Conservation (phyloP, 2,329 filamentous ascomycete genomes). For the Fusarium musae region DNA sequence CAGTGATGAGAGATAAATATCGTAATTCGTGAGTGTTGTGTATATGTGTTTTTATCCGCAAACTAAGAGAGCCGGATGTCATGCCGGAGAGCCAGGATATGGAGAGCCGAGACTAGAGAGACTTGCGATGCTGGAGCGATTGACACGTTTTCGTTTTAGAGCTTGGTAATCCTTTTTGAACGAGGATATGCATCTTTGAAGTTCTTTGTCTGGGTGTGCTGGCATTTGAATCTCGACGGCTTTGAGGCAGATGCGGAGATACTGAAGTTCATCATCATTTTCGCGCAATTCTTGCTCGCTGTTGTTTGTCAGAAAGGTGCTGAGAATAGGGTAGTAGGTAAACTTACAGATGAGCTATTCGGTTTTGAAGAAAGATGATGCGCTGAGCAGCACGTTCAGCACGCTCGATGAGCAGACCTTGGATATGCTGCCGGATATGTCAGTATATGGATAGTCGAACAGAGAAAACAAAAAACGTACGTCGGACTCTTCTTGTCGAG, state of each 20-base stretch:
- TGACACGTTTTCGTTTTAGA: constrained; percentile 59
- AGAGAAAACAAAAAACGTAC: constrained; percentile 50
- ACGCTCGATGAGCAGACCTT: constrained; percentile 67
- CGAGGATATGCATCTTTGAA: constrained; percentile 67
- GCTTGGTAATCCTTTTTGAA: constrained; percentile 69
- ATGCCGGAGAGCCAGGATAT: constrained; percentile 40
- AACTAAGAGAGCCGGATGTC: constrained; percentile 9
- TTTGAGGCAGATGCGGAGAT: constrained; percentile 70
- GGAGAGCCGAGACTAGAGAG: constrained; percentile 44
- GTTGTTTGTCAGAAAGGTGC: constrained; percentile 22
- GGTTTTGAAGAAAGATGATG: constrained; percentile 69
- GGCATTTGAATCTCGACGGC: constrained; percentile 70
- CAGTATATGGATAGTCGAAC: constrained; percentile 33
- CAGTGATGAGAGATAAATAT: constrained; percentile 29
- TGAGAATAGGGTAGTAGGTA: neutral
- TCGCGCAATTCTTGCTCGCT: constrained; percentile 67
- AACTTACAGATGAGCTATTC: constrained; percentile 66
- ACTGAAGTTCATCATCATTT: constrained; percentile 69
- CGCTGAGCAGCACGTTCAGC: constrained; percentile 67
- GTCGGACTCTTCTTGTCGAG: constrained; percentile 69
- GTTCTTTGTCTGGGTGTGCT: constrained; percentile 63
- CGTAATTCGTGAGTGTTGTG: constrained; percentile 37
- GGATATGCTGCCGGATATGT: constrained; percentile 64
- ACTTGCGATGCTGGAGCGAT: constrained; percentile 46
- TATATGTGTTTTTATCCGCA: constrained; percentile 17